These are phyloP conservation scores for Aspergillus fumigatiaffinis DNA, from an alignment of 2,329 filamentous ascomycete species.

Conservation along the genomic window DNA sequence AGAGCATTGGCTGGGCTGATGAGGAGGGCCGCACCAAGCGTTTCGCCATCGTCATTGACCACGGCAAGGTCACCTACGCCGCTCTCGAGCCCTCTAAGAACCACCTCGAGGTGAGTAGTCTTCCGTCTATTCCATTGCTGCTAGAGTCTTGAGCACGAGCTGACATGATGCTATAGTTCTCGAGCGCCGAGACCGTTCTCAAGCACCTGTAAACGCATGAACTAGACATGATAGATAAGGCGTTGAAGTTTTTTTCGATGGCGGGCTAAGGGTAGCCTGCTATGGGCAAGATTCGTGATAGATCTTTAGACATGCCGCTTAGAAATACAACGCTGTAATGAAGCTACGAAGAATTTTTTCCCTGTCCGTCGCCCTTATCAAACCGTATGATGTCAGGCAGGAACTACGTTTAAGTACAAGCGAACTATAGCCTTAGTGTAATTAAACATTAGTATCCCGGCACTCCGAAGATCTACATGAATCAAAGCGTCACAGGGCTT, in stretches of 20 bases:
- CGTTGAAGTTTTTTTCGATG: conserved; percentile 11
- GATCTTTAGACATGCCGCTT: conserved; percentile 17
- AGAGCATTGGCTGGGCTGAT: conserved; percentile 71
- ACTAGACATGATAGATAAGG: conserved; percentile 12
- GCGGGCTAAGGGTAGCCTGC: conserved; percentile 16
- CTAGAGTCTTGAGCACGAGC: conserved; percentile 12
- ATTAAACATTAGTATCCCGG: conserved; percentile 7
- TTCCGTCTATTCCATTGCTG: neutral
- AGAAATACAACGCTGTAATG: conserved; percentile 22
- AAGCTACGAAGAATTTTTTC: conserved; percentile 17
- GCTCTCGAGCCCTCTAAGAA: conserved; percentile 61
- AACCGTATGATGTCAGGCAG: neutral
- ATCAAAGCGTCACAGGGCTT: conserved; percentile 6
- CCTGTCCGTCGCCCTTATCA: neutral
- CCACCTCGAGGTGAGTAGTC: conserved; percentile 35
- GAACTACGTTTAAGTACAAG: neutral
- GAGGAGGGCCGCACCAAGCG: conserved; percentile 69
- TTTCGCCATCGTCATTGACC: conserved; percentile 76
- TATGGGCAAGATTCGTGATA: conserved; percentile 10
- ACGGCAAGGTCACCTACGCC: conserved; percentile 79
- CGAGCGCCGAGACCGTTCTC: conserved; percentile 36
- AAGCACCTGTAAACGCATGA: conserved; percentile 31
- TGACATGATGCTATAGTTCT: conserved; percentile 28
- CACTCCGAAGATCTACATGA: conserved; percentile 13
- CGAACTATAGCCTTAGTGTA: neutral